Evolutionary conservation across 768 basidiomycete genomes (phyloP), one percentile per base, ranked within the genome.

Genomic region (Omphalotus guepiniiformis): DNA sequence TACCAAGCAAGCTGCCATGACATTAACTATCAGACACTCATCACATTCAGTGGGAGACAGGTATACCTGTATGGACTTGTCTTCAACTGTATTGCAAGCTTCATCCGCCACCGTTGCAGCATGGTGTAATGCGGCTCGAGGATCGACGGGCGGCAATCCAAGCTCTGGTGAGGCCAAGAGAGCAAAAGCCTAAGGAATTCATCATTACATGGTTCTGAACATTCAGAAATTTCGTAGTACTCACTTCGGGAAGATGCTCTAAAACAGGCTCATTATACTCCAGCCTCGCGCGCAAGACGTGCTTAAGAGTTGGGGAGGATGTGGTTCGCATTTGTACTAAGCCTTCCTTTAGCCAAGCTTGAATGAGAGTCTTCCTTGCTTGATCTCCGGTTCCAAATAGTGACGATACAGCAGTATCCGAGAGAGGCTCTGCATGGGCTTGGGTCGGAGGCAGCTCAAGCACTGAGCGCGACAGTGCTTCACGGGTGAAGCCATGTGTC

Each of bases 331-430:
- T 90, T 32, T 71, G 64, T 15, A 55, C 54, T 12, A 81, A 59
- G 1, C 84, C 88, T 49, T 83, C 78, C 16, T 82, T 76, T 28
- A 92, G 58, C 88, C 89, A 93, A 0, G 83, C 83, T n/a, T 71
- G 63, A 35, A 90, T 73, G 23, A 93, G 70, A 3, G 75, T 76
- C 45, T 73, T 71, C 12, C 83, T 70, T 1, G 89, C 86, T 25
- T 77, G 63, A 47, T 86, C 79, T 19, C 83, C 89, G 12, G 59
- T 55, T 6, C 89, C 89, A 64, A 91, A 93, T 5, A 92, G 68
- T 5, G 84, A 75, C 2, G 83, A 78, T 18, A 92, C 76, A 0
- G 87, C 83, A 0, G 71, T 66, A 48, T 91, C 88, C 1, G 82
- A 75, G 18, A 92, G 78, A 6, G 85, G 86, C 47, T 74, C 66